Base-by-base conservation (phyloP, 2,329 filamentous ascomycete species). In the Exophiala lecanii-corni region DNA sequence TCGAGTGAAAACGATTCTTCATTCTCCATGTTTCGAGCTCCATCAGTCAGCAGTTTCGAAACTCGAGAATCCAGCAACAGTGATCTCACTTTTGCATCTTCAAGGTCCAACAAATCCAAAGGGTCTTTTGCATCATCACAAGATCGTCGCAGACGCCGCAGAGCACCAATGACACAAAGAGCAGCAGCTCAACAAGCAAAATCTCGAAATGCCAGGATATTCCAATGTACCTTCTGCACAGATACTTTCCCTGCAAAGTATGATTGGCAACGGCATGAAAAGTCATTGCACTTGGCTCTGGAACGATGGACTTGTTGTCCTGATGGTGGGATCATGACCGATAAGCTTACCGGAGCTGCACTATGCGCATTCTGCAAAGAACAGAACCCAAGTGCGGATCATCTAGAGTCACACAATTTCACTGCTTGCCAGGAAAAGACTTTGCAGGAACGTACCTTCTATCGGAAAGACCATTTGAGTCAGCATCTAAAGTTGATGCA, bases 241-340 rank as follows among this genome's bases (percentile, higher is more conserved):
- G 74, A 78, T 48, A 70, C 71, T 1, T 78, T 78, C 55, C 66
- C 71, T 36, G 71, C 72, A 15, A 78, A 78, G 47, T 77, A 77
- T 57, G 75, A 78, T 57, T 78, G 75, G 75, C 73, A 75, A 36
- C 66, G 75, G 13, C 75, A 79, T 53, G 75, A 79, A 53, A 78
- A 78, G 54, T 76, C 74, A 3, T 60, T 78, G 32, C 75, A 79
- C 57, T 59, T 79, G 19, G 71, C 72, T 13, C 58, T 78, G 21
- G 75, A 79, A 50, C 74, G 73, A 53, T 79, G 74, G 73, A 75
- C 76, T 6, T 82, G 79, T 54, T 74, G 76, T 21, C 78, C 78
- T 2, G 60, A 73, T 3, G 79, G 79, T 2, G 74, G 75, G 2
- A 74, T 72, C 9, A 65, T 68, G 51, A 68, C 68, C 39, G 47